Base-by-base conservation (phyloP, 225 moss, liverwort and hornwort species). In the Straminergon stramineum region DNA sequence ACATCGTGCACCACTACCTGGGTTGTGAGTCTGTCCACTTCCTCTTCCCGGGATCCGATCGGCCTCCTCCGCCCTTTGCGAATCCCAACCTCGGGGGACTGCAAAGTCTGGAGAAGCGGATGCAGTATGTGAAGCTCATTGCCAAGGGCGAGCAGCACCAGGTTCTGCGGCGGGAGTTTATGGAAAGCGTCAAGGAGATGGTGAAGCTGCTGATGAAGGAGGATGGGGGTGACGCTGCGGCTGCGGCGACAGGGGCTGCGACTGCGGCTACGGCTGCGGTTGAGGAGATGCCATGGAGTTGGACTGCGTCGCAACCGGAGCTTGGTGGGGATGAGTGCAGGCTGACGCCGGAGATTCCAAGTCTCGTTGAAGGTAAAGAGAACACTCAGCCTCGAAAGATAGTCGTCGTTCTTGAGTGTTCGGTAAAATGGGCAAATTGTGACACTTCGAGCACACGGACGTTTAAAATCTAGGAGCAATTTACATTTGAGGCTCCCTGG, bases 71-170 rank as follows among this genome's bases (percentile, higher is more conserved):
- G 53, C 68, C 84, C 28, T 93, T 93, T 20, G 79, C 43, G 14
- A 92, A 90, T 53, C 27, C 43, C 14, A 87, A 87, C 5, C 90
- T 93, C 12, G 62, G 43, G 9, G 22, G 1, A 4, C 75, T 93
- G 8, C 61, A 74, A 8, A 92, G 18, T 37, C 19, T 76, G 86
- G 90, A 88, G 65, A 63, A 43, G 13, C 87, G 93, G 28, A 82
- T 91, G 91, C 82, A 75, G 83, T 93, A 93, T 30, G 93, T 93
- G 37, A 91, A 81, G 74, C 51, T 5, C 6, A 93, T 93, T 22
- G 92, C 93, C 35, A 93, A 93, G 79, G 93, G 91, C 17, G 92
- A 89, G 4, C 66, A 91, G 37, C 48, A 91, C 78, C 87, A 73
- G 39, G 62, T 56, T 24, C 73, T 6, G 11, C 89, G 93, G 9